Conservation (phyloP, 306 rosid genomes). For the Vigna hirtella region DNA sequence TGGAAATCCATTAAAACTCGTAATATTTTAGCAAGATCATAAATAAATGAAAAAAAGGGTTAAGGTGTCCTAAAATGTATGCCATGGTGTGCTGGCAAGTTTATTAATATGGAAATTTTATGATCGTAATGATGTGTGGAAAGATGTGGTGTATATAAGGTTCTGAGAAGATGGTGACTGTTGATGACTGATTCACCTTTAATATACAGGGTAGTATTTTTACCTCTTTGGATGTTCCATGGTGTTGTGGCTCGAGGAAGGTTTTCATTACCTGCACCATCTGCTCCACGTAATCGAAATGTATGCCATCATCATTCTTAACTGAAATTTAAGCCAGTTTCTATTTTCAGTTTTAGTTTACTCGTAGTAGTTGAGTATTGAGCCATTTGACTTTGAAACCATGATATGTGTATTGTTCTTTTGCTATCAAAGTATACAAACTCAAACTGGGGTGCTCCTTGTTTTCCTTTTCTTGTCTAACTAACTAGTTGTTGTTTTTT, state of each 20-base stretch:
- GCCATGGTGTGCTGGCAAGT: background rate
- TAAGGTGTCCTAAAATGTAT: constrained; percentile 19
- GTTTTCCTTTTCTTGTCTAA: constrained; percentile 22
- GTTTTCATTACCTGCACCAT: constrained; percentile 97
- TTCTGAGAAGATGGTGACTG: constrained; percentile 20
- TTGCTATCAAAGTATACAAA: constrained; percentile 21
- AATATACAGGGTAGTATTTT: constrained; percentile 75
- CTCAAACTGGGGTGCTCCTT: constrained; percentile 29
- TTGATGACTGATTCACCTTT: constrained; percentile 41
- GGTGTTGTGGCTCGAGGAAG: constrained; percentile 95
- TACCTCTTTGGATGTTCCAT: constrained; percentile 95
- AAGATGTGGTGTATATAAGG: constrained; percentile 19
- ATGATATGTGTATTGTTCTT: constrained; percentile 32
- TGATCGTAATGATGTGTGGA: constrained; percentile 24
- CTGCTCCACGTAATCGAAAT: constrained; percentile 91
- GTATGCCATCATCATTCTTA: constrained; percentile 56
- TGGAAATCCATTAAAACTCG: background rate
- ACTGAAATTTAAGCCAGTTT: constrained; percentile 32
- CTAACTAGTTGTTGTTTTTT: constrained; percentile 5
- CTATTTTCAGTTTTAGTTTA: constrained; percentile 30
- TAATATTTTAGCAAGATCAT: background rate
- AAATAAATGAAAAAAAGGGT: background rate
- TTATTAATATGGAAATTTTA: constrained; percentile 1
- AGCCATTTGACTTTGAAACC: constrained; percentile 31
- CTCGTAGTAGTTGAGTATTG: constrained; percentile 14